A percentile compares a stretch with the other conserved stretches of the same genome.
Evolutionary conservation across 148 eudicot genomes (phyloP).

Genomic region (Pharnaceum exiguum): DNA sequence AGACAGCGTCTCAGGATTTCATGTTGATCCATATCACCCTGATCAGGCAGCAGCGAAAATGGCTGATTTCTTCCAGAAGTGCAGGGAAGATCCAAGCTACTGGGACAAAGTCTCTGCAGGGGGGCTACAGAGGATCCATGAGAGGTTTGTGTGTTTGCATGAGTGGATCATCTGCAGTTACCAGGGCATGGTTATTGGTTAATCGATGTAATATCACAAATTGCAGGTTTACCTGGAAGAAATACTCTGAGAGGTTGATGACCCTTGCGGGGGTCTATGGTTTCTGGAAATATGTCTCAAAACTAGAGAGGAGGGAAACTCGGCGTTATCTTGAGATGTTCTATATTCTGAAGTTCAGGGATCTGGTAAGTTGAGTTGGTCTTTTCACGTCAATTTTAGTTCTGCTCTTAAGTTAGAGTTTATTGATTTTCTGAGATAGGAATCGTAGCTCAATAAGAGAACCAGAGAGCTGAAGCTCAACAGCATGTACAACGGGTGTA

Average conservation of each 20-base stretch:
- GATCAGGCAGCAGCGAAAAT: slow-evolving; percentile 56
- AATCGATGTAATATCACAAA: neutral
- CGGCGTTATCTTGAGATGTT: slow-evolving; percentile 95
- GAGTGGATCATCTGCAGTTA: no score
- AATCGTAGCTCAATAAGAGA: no score
- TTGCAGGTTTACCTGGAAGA: slow-evolving; percentile 93
- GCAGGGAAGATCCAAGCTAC: slow-evolving; percentile 52
- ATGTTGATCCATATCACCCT: slow-evolving; percentile 94
- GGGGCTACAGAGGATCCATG: slow-evolving; percentile 66
- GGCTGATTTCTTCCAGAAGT: slow-evolving; percentile 51
- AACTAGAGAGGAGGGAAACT: slow-evolving; percentile 92
- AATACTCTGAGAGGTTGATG: slow-evolving; percentile 93
- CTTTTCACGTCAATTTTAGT: neutral
- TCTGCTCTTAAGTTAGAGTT: no score
- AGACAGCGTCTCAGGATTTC: slow-evolving; percentile 82
- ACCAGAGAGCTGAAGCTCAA: no score
- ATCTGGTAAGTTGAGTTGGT: slow-evolving; percentile 63
- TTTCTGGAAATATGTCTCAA: slow-evolving; percentile 95
- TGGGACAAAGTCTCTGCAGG: slow-evolving; percentile 66
- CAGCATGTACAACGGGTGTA: no score
- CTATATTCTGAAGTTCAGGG: slow-evolving; percentile 87
- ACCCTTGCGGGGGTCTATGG: slow-evolving; percentile 97
- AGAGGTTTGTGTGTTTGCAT: slow-evolving; percentile 50
- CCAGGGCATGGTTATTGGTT: neutral
- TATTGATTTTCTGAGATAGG: no score